Evolutionary conservation across 352 stramenopile species (phyloP).

Genomic region (Globisporangium recalcitrans): DNA sequence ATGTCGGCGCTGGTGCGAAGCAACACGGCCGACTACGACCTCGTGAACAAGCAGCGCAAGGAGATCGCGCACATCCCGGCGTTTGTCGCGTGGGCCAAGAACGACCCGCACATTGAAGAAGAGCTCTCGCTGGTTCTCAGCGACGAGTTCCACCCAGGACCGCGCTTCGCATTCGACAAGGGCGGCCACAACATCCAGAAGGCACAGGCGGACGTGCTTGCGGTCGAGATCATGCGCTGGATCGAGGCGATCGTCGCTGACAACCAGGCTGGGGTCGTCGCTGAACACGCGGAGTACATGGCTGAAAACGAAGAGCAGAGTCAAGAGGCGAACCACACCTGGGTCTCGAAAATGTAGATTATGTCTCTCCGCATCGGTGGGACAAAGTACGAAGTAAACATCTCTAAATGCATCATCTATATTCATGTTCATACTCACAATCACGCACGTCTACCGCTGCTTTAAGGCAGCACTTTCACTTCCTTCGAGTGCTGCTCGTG

Average conservation of each 20-base stretch:
- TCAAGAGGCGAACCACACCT: not conserved
- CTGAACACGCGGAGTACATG: not conserved
- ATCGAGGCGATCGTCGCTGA: slow-evolving; percentile 19
- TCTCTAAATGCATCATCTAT: slow-evolving; percentile 1
- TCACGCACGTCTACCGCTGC: not conserved
- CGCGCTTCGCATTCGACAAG: slow-evolving; percentile 30
- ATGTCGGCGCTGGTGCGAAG: slow-evolving; percentile 27
- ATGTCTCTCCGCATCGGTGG: not conserved
- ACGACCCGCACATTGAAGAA: slow-evolving; percentile 63
- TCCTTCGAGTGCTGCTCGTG: slow-evolving; percentile 9
- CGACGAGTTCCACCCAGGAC: slow-evolving; percentile 23
- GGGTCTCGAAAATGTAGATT: not conserved
- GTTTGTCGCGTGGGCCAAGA: slow-evolving; percentile 35
- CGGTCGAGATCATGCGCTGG: slow-evolving; percentile 23
- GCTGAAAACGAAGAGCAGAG: not conserved
- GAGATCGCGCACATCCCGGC: slow-evolving; percentile 23
- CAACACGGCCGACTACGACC: slow-evolving; percentile 30
- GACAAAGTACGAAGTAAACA: not conserved
- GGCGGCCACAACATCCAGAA: slow-evolving; percentile 57
- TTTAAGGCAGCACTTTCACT: slow-evolving; percentile 11
- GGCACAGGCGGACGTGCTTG: slow-evolving; percentile 29
- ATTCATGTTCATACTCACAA: not conserved
- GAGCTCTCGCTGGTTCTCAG: slow-evolving; percentile 41
- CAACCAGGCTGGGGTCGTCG: not conserved
- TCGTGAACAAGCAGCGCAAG: slow-evolving; percentile 25